Evolutionary conservation across 2,329 filamentous ascomycete species (phyloP).

Genomic region (Pseudopyricularia javanii): DNA sequence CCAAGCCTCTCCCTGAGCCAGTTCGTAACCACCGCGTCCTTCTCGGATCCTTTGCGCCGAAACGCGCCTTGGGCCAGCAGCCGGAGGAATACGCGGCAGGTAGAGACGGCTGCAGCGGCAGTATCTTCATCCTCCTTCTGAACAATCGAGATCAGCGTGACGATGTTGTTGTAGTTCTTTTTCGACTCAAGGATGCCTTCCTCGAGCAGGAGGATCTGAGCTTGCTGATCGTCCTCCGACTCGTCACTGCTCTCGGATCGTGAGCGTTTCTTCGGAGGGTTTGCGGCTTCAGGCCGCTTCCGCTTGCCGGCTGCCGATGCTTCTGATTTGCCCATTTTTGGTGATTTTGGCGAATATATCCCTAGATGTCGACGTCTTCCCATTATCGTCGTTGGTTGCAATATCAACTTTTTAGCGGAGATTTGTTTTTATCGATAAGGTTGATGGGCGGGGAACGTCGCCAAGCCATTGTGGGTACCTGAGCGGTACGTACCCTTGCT

Average conservation of each 20-base stretch:
- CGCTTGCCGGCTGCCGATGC: conserved; percentile 29
- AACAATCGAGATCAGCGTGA: conserved; percentile 52
- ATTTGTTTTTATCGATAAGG: background rate
- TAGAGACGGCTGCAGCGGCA: conserved; percentile 59
- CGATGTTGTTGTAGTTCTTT: conserved; percentile 87
- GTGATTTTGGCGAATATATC: background rate
- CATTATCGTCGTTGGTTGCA: background rate
- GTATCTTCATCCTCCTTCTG: conserved; percentile 35
- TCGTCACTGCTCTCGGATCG: conserved; percentile 34
- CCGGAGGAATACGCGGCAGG: conserved; percentile 78
- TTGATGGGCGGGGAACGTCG: background rate
- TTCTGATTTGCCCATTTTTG: background rate
- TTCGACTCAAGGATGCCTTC: conserved; percentile 72
- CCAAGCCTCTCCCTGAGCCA: conserved; percentile 69
- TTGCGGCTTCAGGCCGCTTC: conserved; percentile 32
- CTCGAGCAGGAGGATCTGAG: conserved; percentile 64
- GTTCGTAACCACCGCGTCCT: conserved; percentile 59
- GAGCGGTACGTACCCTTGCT: conserved; percentile 3
- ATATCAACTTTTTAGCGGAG: background rate
- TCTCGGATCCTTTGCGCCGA: conserved; percentile 53
- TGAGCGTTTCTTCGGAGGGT: conserved; percentile 36
- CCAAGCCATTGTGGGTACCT: background rate
- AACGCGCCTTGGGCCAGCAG: conserved; percentile 65
- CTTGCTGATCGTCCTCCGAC: conserved; percentile 41
- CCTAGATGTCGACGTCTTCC: too few relatives aligned